Base-by-base conservation (phyloP, 2,329 filamentous ascomycete genomes). In the Neonectria punicea region DNA sequence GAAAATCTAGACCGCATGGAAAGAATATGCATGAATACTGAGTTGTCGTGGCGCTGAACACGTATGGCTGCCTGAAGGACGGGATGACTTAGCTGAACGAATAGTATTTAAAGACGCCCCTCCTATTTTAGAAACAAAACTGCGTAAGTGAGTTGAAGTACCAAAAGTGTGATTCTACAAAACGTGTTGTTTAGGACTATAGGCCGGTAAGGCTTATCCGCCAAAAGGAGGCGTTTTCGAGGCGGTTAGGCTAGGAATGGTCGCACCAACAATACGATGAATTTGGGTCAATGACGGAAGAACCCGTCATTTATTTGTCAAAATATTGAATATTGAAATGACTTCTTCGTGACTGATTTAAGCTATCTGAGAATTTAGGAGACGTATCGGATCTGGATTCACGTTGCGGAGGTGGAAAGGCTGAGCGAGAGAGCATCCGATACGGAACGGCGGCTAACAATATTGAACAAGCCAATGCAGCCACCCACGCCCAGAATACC, bases 1-100 rank as follows among this genome's bases (percentile, higher is more conserved):
- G 14, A 63, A 62, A 28, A 66, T 67, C 47, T 70, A 49, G 50
- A 49, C 41, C 3, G 9, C 32, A 22, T 44, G 49, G 22, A 36
- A 10, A 32, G 18, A 25, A 53, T 25, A 50, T 14, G n/a, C 20
- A 51, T 54, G 32, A 49, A 46, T 57, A 57, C 34, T 50, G n/a
- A 22, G 54, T 47, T 54, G 22, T 18, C 16, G 18, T 50, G 53
- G 22, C 44, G 57, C n/a, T 30, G 32, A 8, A 39, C 53, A 3
- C 13, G n/a, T 14, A 34, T n/a, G 34, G 20, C 13, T 46, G 18
- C 3, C 36, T 9, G 13, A 22, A 20, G 32, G 36, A 32, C 13
- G 25, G 6, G n/a, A n/a, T n/a, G 30, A n/a, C 8, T 10, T n/a
- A 11, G 7, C 47, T 30, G 16, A 50, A n/a, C 28, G 47, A 50